Conservation (phyloP, 371 early-diverging fungal genomes). For the Zopfochytrium polystomum region DNA sequence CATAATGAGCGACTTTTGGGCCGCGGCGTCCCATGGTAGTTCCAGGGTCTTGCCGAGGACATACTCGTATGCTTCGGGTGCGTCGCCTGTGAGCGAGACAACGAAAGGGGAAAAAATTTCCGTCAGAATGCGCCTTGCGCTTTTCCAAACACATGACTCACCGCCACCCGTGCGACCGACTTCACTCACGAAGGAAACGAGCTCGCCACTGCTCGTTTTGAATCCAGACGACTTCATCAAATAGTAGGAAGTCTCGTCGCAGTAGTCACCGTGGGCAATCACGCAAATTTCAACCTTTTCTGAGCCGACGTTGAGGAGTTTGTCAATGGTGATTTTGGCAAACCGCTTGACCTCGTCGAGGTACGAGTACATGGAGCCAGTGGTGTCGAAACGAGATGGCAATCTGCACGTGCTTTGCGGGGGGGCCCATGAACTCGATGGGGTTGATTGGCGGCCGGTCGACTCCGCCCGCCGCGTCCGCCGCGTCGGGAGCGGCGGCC, state of each 20-base stretch:
- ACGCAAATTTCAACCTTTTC: neutral
- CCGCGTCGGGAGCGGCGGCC: neutral
- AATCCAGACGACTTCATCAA: neutral
- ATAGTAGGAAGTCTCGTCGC: conserved; percentile 7
- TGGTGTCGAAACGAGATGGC: conserved; percentile 9
- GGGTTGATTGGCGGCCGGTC: neutral
- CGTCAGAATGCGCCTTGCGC: neutral
- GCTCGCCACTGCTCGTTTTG: neutral
- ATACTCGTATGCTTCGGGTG: neutral
- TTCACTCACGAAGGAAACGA: neutral
- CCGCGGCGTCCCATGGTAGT: neutral
- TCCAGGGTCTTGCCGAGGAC: conserved; percentile 1
- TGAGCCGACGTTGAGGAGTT: conserved; percentile 1
- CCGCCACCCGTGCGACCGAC: neutral
- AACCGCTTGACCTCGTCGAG: neutral
- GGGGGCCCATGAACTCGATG: conserved; percentile 1
- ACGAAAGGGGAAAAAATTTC: neutral
- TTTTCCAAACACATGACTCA: neutral
- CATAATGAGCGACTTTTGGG: neutral
- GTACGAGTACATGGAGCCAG: conserved; percentile 9
- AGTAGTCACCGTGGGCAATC: conserved; percentile 15
- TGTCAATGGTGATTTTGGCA: neutral
- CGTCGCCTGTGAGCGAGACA: neutral
- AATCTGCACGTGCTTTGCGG: conserved; percentile 7
- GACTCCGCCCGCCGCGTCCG: too few relatives aligned